Base-by-base conservation (phyloP, 768 basidiomycete species). In the Pholiota conissans region DNA sequence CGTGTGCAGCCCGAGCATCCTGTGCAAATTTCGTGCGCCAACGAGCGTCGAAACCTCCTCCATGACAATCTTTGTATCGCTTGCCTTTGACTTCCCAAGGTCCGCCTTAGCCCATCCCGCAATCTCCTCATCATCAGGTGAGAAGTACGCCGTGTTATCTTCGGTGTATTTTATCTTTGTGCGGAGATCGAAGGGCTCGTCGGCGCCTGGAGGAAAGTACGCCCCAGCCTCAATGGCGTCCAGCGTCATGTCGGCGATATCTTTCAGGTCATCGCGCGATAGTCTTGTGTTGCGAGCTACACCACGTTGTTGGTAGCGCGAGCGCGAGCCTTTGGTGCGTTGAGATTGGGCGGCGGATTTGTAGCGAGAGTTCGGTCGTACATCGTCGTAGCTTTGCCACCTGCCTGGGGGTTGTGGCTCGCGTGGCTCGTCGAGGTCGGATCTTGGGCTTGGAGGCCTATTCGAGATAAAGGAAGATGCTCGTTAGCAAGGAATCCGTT, bases 41-140 rank as follows among this genome's bases (percentile, higher is more conserved):
- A 63, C 57, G 5, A 69, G 62, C 1, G 68, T 69, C 3, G 68
- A 69, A 7, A 65, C 66, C 47, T 69, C 66, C 16, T 56, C 61
- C 22, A 69, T 60, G 16, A 63, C n/a, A 30, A 68, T 58, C 27
- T 57, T 47, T 8, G 58, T 63, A 11, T 37, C 26, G 27, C 27
- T 37, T 14, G 57, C 34, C 51, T 28, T 42, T 10, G n/a, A 14
- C 45, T 5, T 22, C 32, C 2, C 20, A 34, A 62, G n/a, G 42
- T 58, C 27, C 11, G 47, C 51, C 46, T 29, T 56, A 3, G 34
- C 45, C 59, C 63, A 64, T 45, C 56, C 52, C 11, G 51, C 48
- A 3, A 60, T 58, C 28, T 59, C 60, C 7, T 18, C 46, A 39
- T 66, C 65, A 40, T 68, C 67, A n/a, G 65, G 63, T 3, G 60